Evolutionary conservation across 31 red algal genomes (phyloP).

Genomic region (Bonnemaisonia californica): DNA sequence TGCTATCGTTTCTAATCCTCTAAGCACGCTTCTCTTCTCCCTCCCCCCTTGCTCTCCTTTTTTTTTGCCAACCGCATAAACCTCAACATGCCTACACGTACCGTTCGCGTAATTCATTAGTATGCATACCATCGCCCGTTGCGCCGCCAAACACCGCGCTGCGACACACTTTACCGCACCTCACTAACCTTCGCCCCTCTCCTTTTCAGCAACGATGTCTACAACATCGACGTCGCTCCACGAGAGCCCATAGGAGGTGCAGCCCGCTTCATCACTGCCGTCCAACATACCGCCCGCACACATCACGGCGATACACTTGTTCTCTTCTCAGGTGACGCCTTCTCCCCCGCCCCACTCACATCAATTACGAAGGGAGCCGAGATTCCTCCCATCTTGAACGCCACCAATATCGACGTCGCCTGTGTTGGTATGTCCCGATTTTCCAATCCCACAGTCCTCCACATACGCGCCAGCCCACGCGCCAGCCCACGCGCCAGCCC

Average conservation of each 20-base stretch:
- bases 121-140: too few species aligned
- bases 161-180: too few species aligned
- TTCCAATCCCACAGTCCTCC: background rate
- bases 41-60: too few species aligned
- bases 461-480: too few species aligned
- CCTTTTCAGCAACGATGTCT: constrained; percentile 64
- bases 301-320: constrained; percentile 13
- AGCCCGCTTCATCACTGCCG: constrained; percentile 64
- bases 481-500: too few species aligned
- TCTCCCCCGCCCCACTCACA: constrained; percentile 71
- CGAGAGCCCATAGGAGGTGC: constrained; percentile 76
- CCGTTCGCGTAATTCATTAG: too few species aligned
- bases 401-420: constrained; percentile 46
- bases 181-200: constrained; percentile 8
- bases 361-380: constrained; percentile 47
- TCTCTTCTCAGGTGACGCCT: constrained; percentile 67
- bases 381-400: constrained; percentile 70
- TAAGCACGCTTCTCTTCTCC: too few species aligned
- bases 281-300: background rate
- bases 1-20: too few species aligned
- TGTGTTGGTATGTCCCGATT: constrained; percentile 19
- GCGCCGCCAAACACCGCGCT: too few species aligned
- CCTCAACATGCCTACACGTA: too few species aligned
- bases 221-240: constrained; percentile 48
- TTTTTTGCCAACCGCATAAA: too few species aligned